Percentiles rank a stretch among this genome's conserved stretches.
Evolutionary conservation across 1,139 yeast species (phyloP).

Genomic region (Williopsis jadinii): DNA sequence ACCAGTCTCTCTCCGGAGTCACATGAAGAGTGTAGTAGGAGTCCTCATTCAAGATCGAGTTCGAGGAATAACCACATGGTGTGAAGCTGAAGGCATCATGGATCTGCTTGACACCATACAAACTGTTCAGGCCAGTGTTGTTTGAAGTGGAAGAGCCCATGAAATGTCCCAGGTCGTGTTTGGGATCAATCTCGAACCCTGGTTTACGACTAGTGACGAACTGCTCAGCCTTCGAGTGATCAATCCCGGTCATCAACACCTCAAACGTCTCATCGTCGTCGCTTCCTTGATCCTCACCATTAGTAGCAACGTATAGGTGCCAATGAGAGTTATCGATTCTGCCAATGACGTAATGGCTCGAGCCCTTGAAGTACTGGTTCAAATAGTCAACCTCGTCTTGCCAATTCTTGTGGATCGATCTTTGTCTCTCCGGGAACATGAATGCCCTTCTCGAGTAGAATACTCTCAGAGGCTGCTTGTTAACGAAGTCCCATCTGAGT

Average conservation of each 20-base stretch:
- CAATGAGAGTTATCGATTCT: slow-evolving; percentile 75
- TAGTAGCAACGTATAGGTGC: slow-evolving; percentile 67
- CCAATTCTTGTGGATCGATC: slow-evolving; percentile 82
- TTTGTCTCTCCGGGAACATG: slow-evolving; percentile 87
- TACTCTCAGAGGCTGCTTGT: slow-evolving; percentile 48
- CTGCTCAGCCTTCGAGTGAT: slow-evolving; percentile 48
- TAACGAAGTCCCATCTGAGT: slow-evolving; percentile 29
- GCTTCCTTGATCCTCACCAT: neutral
- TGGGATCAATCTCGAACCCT: slow-evolving; percentile 34
- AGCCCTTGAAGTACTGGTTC: slow-evolving; percentile 57
- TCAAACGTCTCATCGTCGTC: slow-evolving; percentile 71
- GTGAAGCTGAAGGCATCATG: slow-evolving; percentile 89
- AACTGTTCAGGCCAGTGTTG: slow-evolving; percentile 49
- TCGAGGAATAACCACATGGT: slow-evolving; percentile 96
- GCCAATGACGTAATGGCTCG: slow-evolving; percentile 69
- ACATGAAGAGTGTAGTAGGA: slow-evolving; percentile 88
- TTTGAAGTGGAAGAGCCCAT: slow-evolving; percentile 64
- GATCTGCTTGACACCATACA: slow-evolving; percentile 40
- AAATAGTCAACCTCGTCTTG: slow-evolving; percentile 66
- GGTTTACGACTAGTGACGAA: slow-evolving; percentile 57
- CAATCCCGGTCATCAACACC: slow-evolving; percentile 83
- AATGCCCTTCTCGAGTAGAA: slow-evolving; percentile 89
- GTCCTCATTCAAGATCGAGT: slow-evolving; percentile 57
- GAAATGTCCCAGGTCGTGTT: slow-evolving; percentile 72
- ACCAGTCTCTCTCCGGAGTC: slow-evolving; percentile 92